Evolutionary conservation across 345 rosid genomes (phyloP).

Genomic region (Triadica sebifera): DNA sequence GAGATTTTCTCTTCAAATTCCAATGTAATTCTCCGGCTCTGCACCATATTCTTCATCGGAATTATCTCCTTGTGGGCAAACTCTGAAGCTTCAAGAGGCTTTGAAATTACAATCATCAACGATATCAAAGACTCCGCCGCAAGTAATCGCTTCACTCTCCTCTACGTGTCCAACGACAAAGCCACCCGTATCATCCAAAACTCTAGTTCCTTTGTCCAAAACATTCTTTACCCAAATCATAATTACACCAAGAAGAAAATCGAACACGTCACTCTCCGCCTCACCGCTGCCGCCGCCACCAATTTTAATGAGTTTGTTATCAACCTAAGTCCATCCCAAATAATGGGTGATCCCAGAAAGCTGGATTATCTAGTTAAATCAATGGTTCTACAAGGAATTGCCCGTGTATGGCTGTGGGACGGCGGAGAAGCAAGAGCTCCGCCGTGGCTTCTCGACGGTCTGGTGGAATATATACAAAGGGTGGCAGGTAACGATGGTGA

Average conservation of each 20-base stretch:
- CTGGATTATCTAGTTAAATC: constrained; percentile 20
- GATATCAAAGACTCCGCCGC: constrained; percentile 22
- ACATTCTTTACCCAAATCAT: constrained; percentile 35
- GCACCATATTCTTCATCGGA: constrained; percentile 35
- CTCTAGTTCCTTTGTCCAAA: constrained; percentile 40
- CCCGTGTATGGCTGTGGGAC: constrained; percentile 53
- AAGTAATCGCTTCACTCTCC: constrained; percentile 39
- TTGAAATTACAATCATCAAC: constrained; percentile 40
- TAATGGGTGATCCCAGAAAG: constrained; percentile 13
- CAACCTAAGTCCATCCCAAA: constrained; percentile 32
- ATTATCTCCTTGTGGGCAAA: constrained; percentile 58
- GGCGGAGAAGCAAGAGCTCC: constrained; percentile 41
- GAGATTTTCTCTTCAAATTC: constrained; percentile 7
- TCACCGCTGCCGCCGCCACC: constrained; percentile 9
- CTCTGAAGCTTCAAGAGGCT: constrained; percentile 52
- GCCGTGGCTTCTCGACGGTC: constrained; percentile 42
- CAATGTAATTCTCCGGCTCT: constrained; percentile 32
- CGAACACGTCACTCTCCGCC: constrained; percentile 36
- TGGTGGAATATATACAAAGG: constrained; percentile 47
- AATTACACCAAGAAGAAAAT: constrained; percentile 24
- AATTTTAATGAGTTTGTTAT: constrained; percentile 35
- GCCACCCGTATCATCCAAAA: constrained; percentile 44
- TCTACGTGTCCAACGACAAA: constrained; percentile 53
- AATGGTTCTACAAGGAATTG: constrained; percentile 44
- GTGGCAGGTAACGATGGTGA: constrained; percentile 21